phyloP scores from a whole-genome alignment of 345 rosid species.

The Arabidopsis arenosa region DNA sequence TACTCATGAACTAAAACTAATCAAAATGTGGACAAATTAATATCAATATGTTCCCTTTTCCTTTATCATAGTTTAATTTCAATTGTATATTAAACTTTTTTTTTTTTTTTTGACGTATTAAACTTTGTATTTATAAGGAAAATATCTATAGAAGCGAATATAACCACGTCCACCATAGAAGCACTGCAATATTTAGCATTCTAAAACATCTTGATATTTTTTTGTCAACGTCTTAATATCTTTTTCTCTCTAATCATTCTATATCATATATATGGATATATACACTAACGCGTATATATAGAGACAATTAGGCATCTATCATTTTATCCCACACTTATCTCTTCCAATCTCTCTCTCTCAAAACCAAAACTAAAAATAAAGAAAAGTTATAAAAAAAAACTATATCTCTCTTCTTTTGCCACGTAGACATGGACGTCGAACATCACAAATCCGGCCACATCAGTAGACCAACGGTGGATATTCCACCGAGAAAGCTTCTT shows the following conservation, averaged over 20 bases:
- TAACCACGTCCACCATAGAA: not conserved
- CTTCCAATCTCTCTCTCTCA: conserved; percentile 1
- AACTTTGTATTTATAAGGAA: not conserved
- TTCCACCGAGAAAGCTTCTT: conserved; percentile 69
- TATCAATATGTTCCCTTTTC: not conserved
- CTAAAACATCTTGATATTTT: not conserved
- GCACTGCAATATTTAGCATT: not conserved
- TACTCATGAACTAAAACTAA: not conserved
- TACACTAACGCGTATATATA: conserved; percentile 26
- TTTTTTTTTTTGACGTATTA: too few species aligned
- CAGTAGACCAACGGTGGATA: conserved; percentile 53
- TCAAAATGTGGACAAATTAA: too few species aligned
- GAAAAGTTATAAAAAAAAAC: not conserved
- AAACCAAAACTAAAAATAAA: not conserved
- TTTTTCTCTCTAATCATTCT: not conserved
- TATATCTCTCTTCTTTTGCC: conserved; percentile 11
- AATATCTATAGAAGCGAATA: not conserved
- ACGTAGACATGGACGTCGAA: conserved; percentile 55
- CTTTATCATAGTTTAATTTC: not conserved
- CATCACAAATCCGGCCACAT: conserved; percentile 51
- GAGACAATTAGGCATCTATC: conserved; percentile 2
- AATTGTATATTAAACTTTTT: not conserved
- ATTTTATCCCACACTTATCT: conserved; percentile 27
- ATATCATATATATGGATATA: not conserved
- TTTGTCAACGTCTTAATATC: conserved; percentile 5